Conservation (phyloP, 495 filamentous ascomycete genomes). For the Oleoguttula mirabilis region DNA sequence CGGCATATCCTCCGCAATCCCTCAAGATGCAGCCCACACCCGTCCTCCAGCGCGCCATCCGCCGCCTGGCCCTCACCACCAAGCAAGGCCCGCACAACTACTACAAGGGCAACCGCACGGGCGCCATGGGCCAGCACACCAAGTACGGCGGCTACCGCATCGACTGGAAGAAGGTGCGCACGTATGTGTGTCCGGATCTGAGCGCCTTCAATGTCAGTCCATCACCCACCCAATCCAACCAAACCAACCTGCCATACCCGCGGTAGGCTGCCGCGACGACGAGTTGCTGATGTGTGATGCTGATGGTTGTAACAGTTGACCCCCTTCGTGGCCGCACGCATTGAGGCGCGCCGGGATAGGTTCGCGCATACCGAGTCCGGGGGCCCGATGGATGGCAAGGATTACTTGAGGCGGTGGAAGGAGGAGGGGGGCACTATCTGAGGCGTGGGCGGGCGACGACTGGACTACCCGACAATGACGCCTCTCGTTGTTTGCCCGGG, state of each 20-base stretch:
- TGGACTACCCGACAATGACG: too few relatives aligned
- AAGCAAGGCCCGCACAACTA: conserved; percentile 86
- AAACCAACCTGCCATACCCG: neutral
- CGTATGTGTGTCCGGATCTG: conserved; percentile 69
- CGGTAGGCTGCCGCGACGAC: neutral
- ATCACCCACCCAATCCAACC: too few relatives aligned
- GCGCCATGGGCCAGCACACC: conserved; percentile 75
- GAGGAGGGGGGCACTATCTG: conserved; percentile 52
- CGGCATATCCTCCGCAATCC: neutral
- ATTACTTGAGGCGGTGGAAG: conserved; percentile 59
- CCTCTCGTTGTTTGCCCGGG: too few relatives aligned
- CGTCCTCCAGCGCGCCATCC: conserved; percentile 51
- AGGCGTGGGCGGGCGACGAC: too few relatives aligned
- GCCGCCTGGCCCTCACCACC: conserved; percentile 67
- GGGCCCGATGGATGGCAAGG: conserved; percentile 37
- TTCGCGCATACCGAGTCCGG: conserved; percentile 24
- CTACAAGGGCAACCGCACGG: conserved; percentile 90
- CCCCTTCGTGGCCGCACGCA: conserved; percentile 66
- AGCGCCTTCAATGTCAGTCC: conserved; percentile 59
- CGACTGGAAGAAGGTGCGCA: conserved; percentile 77
- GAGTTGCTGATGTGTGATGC: neutral
- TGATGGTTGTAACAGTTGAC: conserved; percentile 48
- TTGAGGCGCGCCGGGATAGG: conserved; percentile 38
- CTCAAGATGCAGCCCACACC: conserved; percentile 54
- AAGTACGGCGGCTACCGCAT: conserved; percentile 74